Evolutionary conservation across 1,139 yeast species (phyloP), one percentile per base, ranked within the genome.

Genomic region (Diutina pseudorugosa): DNA sequence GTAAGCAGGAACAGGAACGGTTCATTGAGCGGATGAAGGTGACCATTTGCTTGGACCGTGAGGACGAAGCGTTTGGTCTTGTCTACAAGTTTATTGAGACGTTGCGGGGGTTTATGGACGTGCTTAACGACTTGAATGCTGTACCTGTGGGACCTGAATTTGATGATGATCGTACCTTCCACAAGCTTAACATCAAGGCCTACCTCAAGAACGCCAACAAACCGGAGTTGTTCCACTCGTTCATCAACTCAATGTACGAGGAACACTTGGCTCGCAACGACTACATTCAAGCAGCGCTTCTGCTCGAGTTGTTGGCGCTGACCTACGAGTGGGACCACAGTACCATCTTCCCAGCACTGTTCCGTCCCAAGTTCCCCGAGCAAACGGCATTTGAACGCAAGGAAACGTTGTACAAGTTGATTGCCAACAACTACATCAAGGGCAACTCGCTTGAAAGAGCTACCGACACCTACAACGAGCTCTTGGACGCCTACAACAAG

Each of bases 81-180:
- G 72, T 85, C 51, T 68, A 75, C 57, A 69, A 70, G 51, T 79
- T 83, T 53, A 71, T 84, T 55, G 77, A 76, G 55, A 82, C 79
- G 53, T 64, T 87, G 47, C 65, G 81, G 41, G 84, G 81, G 40
- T 86, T 88, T 66, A 68, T 88, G 56, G 79, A 77, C 53, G 80
- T 83, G 21, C 74, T 86, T 61, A 75, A 82, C 56, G 89, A 86
- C 60, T 77, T 85, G 60, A 79, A 79, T 58, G 77, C 79, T 58
- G 88, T 89, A 54, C 96, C 96, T 20, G 77, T 77, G 51, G 93
- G 91, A 20, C 83, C 83, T 50, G 95, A 89, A 61, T 89, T 85
- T 66, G 93, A 85, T 60, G 95, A 86, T 62, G 96, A 89, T 65
- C 74, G 96, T 63, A 83, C 90, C 2, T 85, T 86, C 77, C 87